A percentile compares a stretch with the other conserved stretches of the same genome.
Conservation (phyloP, 352 stramenopile genomes). For the Globisporangium cystogenes region DNA sequence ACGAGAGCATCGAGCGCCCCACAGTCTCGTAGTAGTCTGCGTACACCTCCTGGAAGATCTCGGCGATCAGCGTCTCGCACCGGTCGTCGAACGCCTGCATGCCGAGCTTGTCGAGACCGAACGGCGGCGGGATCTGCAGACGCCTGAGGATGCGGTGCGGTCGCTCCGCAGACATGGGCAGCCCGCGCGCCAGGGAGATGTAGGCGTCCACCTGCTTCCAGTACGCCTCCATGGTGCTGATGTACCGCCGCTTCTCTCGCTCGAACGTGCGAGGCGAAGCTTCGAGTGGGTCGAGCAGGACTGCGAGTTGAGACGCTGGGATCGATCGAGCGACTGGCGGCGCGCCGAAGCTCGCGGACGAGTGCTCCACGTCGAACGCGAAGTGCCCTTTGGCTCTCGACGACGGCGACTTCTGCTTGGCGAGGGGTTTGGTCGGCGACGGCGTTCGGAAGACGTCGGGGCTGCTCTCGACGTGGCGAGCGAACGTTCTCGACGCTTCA, state of each 20-base stretch:
- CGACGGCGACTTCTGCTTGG: slow-evolving; percentile 3
- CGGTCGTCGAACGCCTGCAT: slow-evolving; percentile 53
- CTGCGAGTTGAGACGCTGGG: slow-evolving; percentile 12
- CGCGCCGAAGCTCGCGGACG: not conserved
- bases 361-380: slow-evolving; percentile 28
- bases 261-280: slow-evolving; percentile 68
- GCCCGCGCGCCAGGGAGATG: slow-evolving; percentile 30
- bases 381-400: slow-evolving; percentile 25
- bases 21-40: slow-evolving; percentile 71
- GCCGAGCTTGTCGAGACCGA: slow-evolving; percentile 29
- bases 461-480: slow-evolving; percentile 61
- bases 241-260: slow-evolving; percentile 64
- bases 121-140: slow-evolving; percentile 62
- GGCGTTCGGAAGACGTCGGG: slow-evolving; percentile 47
- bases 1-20: slow-evolving; percentile 82
- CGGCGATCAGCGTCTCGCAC: slow-evolving; percentile 63
- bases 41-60: slow-evolving; percentile 77
- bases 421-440: slow-evolving; percentile 34
- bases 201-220: slow-evolving; percentile 78
- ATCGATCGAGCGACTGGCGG: slow-evolving; percentile 2
- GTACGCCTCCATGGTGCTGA: slow-evolving; percentile 81
- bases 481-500: slow-evolving; percentile 49
- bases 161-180: slow-evolving; percentile 59
- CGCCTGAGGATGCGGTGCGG: slow-evolving; percentile 58
- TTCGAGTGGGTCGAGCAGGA: slow-evolving; percentile 46